Evolutionary conservation across 805 yeast species (phyloP).

Genomic region (Yarrowia osloensis): DNA sequence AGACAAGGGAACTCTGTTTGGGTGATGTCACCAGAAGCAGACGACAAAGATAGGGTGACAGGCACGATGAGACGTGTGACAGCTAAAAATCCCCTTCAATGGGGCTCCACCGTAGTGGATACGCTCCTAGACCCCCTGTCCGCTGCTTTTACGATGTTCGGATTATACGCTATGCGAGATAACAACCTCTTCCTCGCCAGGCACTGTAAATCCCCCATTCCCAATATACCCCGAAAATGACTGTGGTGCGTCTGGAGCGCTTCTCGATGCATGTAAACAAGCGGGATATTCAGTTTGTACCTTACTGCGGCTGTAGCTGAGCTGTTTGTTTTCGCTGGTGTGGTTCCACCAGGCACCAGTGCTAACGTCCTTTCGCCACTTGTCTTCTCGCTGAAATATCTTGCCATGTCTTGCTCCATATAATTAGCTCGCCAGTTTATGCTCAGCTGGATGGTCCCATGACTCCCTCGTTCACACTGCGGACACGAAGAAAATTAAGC

Average conservation of each 20-base stretch:
- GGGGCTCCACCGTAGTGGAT: neutral
- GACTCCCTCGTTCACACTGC: neutral
- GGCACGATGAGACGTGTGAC: neutral
- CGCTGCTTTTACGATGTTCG: neutral
- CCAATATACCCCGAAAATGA: neutral
- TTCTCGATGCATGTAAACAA: conserved; percentile 20
- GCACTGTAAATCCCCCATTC: conserved; percentile 19
- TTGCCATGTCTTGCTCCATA: neutral
- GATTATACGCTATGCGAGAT: too few relatives aligned
- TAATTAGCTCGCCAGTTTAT: neutral
- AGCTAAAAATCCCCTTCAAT: neutral
- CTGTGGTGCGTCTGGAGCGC: conserved; percentile 9
- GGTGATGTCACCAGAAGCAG: neutral
- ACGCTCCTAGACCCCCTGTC: neutral
- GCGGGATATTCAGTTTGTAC: conserved; percentile 1
- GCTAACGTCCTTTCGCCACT: neutral
- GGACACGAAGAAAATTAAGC: neutral
- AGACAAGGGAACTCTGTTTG: neutral
- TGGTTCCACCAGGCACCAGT: neutral
- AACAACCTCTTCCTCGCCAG: too few relatives aligned
- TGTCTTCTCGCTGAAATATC: neutral
- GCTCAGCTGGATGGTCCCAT: neutral
- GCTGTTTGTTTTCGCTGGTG: too few relatives aligned
- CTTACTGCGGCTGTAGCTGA: neutral
- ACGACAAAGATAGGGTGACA: neutral